phyloP scores from a whole-genome alignment of 2,329 filamentous ascomycete genomes.

The Blastomyces parvus region DNA sequence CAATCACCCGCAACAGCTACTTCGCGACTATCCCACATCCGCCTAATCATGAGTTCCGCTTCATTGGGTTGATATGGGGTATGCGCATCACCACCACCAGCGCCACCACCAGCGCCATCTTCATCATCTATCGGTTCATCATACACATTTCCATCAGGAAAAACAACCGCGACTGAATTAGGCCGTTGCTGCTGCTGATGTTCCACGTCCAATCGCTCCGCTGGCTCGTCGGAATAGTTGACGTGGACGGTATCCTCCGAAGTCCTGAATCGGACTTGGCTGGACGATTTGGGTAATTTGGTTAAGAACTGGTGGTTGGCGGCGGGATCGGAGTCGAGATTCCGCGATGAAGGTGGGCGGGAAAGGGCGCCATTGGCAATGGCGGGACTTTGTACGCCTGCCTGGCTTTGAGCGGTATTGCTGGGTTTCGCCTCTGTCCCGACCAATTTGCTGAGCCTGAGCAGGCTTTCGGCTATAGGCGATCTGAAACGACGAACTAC shows the following conservation, averaged over 20 bases:
- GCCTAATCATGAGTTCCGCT: conserved; percentile 33
- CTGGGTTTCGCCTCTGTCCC: neutral
- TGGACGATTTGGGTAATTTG: conserved; percentile 21
- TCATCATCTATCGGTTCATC: conserved; percentile 9
- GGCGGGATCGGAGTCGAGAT: conserved; percentile 19
- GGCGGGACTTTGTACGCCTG: neutral
- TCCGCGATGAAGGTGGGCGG: conserved; percentile 21
- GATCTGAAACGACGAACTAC: conserved; percentile 39
- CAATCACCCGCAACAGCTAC: conserved; percentile 27
- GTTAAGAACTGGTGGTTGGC: conserved; percentile 16
- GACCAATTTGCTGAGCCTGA: conserved; percentile 17
- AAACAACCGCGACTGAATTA: conserved; percentile 26
- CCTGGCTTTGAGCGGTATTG: neutral
- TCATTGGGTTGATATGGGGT: conserved; percentile 23
- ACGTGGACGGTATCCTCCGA: conserved; percentile 25
- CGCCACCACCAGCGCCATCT: neutral
- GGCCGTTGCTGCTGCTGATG: conserved; percentile 26
- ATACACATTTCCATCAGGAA: conserved; percentile 7
- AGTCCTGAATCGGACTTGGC: conserved; percentile 26
- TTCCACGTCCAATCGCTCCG: conserved; percentile 18
- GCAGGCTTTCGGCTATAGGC: conserved; percentile 36
- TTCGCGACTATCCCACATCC: conserved; percentile 38
- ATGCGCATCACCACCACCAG: conserved; percentile 1
- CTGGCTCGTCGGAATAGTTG: conserved; percentile 12
- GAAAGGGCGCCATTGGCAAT: neutral